Evolutionary conservation across 306 rosid species (phyloP).

Genomic region (Begonia loranthoides): DNA sequence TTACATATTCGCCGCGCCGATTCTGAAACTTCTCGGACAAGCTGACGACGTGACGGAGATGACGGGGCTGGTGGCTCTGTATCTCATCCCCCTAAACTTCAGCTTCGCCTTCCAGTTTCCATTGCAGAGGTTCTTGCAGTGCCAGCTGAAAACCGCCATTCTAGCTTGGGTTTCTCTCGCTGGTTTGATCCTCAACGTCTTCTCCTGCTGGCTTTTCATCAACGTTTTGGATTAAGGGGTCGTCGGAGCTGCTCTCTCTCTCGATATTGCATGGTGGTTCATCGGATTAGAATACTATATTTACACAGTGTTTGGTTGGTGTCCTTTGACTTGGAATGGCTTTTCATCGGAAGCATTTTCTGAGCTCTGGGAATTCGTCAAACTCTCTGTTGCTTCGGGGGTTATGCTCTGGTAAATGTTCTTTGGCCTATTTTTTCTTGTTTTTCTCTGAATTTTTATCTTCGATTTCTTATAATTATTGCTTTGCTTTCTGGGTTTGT

Average conservation of each 20-base stretch:
- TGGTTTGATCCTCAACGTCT: slow-evolving; percentile 21
- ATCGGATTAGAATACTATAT: slow-evolving; percentile 15
- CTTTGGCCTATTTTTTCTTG: neutral
- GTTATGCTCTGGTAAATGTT: slow-evolving; percentile 37
- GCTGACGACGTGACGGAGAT: slow-evolving; percentile 20
- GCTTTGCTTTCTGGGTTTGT: neutral
- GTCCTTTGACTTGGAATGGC: slow-evolving; percentile 46
- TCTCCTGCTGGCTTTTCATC: slow-evolving; percentile 22
- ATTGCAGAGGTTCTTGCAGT: slow-evolving; percentile 22
- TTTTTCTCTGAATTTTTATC: neutral
- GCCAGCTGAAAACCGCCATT: slow-evolving; percentile 22
- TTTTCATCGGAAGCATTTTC: slow-evolving; percentile 34
- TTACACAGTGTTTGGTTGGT: slow-evolving; percentile 27
- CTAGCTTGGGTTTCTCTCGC: slow-evolving; percentile 32
- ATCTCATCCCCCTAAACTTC: slow-evolving; percentile 24
- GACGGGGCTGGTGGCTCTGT: slow-evolving; percentile 16
- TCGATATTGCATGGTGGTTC: slow-evolving; percentile 41
- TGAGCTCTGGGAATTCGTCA: slow-evolving; percentile 40
- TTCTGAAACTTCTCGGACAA: slow-evolving; percentile 23
- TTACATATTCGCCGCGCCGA: slow-evolving; percentile 18
- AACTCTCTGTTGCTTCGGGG: slow-evolving; percentile 44
- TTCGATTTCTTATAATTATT: slow-evolving; percentile 5
- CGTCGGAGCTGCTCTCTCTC: slow-evolving; percentile 29
- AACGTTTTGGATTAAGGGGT: slow-evolving; percentile 34
- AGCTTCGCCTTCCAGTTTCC: slow-evolving; percentile 22